Conservation (phyloP, 2,329 filamentous ascomycete genomes). For the Endoconidiophora laricicola region DNA sequence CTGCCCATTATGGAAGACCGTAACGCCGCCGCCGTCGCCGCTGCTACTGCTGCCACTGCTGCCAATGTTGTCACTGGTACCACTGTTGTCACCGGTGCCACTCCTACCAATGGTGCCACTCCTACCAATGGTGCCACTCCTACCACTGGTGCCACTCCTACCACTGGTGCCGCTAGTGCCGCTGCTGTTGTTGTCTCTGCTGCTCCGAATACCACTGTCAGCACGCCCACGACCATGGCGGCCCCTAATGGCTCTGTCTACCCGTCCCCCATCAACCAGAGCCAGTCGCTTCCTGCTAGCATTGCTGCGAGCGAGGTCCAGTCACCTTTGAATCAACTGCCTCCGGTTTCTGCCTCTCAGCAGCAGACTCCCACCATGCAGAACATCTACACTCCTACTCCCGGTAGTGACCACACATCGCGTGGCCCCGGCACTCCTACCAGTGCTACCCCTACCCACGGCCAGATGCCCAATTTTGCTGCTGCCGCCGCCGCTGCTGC, state of each 20-base stretch:
- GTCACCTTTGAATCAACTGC: slow-evolving; percentile 10
- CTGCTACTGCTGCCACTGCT: slow-evolving; percentile 5
- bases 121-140: not conserved
- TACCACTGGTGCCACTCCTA: slow-evolving; percentile 2
- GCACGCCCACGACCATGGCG: slow-evolving; percentile 7
- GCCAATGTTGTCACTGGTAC: slow-evolving; percentile 1
- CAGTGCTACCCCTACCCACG: slow-evolving; percentile 8
- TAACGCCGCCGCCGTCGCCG: slow-evolving; percentile 2
- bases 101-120: not conserved
- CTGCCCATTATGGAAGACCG: slow-evolving; percentile 9
- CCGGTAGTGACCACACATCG: slow-evolving; percentile 8
- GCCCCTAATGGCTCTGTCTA: slow-evolving; percentile 12
- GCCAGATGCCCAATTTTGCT: slow-evolving; percentile 13
- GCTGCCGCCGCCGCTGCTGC: slow-evolving; percentile 8
- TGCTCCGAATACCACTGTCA: slow-evolving; percentile 3
- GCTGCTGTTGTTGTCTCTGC: slow-evolving; percentile 8
- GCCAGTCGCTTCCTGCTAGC: slow-evolving; percentile 11
- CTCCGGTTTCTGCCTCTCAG: slow-evolving; percentile 11
- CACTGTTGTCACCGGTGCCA: slow-evolving; percentile 2
- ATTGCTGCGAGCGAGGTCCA: slow-evolving; percentile 11
- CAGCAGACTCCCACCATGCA: slow-evolving; percentile 12
- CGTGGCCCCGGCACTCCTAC: slow-evolving; percentile 11
- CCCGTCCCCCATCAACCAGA: slow-evolving; percentile 11
- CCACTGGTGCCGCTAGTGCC: not conserved
- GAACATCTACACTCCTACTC: slow-evolving; percentile 9